A percentile compares a stretch with the other conserved stretches of the same genome.
These are phyloP conservation scores for Mycotypha africana DNA, from an alignment of 371 early-diverging fungal species.

Conservation along the genomic window DNA sequence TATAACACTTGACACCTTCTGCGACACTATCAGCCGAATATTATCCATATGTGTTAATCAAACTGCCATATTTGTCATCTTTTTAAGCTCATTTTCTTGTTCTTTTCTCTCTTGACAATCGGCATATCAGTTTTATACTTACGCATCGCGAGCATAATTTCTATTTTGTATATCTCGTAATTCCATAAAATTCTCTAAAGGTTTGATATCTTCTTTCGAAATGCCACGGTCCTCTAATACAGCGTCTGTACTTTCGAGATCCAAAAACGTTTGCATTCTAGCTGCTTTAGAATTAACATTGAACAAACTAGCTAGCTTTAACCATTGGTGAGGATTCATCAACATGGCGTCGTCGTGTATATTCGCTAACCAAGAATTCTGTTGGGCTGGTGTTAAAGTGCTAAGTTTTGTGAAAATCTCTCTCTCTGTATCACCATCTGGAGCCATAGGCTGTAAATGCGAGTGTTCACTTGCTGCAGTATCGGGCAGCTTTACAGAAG, in stretches of 20 bases:
- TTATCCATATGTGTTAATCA: too few species aligned
- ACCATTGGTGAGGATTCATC: constrained; percentile 41
- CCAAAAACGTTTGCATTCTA: constrained; percentile 22
- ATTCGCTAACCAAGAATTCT: constrained; percentile 28
- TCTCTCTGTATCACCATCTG: too few species aligned
- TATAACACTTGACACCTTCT: constrained; percentile 31
- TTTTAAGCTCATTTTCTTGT: not conserved
- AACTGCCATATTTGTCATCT: too few species aligned
- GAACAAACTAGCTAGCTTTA: constrained; percentile 34
- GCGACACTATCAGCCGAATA: too few species aligned
- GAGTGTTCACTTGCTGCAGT: not conserved
- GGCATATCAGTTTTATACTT: constrained; percentile 7
- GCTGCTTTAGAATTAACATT: constrained; percentile 32
- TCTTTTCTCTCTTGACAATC: too few species aligned
- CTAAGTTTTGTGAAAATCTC: constrained; percentile 15
- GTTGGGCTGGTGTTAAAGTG: constrained; percentile 12
- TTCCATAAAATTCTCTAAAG: constrained; percentile 32
- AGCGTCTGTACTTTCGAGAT: not conserved
- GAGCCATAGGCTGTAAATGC: not conserved
- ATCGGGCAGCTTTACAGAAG: not conserved
- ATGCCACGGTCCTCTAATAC: constrained; percentile 13
- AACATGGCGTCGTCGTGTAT: constrained; percentile 29
- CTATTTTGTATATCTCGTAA: constrained; percentile 39
- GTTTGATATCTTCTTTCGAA: constrained; percentile 5
- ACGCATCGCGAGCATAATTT: constrained; percentile 42